Base-by-base conservation (phyloP, 129 eudicot genomes). In the Flaveria ramosissima region DNA sequence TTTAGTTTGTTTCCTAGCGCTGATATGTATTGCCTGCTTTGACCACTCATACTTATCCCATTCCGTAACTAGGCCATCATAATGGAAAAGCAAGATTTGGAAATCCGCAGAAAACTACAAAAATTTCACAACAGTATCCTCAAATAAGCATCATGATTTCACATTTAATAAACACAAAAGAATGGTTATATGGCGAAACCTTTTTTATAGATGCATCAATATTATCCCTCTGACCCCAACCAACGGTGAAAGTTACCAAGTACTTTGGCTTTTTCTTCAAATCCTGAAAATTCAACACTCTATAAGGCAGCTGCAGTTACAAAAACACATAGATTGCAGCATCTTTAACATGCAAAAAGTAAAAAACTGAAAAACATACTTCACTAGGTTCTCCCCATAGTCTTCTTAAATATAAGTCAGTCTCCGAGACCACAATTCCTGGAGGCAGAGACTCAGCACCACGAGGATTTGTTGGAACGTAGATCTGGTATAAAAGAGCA, bases 401-500 rank as follows among this genome's bases (percentile, higher is more conserved):
- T 80, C 99, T 91, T 85, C 99, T 85, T 70, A 92, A 76, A 83
- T 84, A 91, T 61, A 88, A 85, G 77, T 95, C 99, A 26, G 97
- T 74, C 70, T 95, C 96, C 15, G 99, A 39, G 74, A 95, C 99
- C 70, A 95, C 96, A 69, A 95, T 95, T 85, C 94, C 96, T 30
- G 99, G 99, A 43, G 99, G 99, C 80, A 95, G 88, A 32, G 96
- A 84, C 82, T 95, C 95, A 23, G 99, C 99, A 77, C 99, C 99
- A 41, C 96, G 97, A 41, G 99, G 99, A 76, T 95, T 95, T 36
- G 96, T 80, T 64, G 99, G 99, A 79, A 94, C 99, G 81, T 68
- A 89, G 57, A 94, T 89, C 99, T 94, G 84, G 76, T 55, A 68
- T 46, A 74, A 62, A 82, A 68, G 70, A 71, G 59, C 41, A 24